These are phyloP conservation scores for Yamadazyma songkhlaensis DNA, from an alignment of 1,139 yeast genomes.

Conservation along the genomic window DNA sequence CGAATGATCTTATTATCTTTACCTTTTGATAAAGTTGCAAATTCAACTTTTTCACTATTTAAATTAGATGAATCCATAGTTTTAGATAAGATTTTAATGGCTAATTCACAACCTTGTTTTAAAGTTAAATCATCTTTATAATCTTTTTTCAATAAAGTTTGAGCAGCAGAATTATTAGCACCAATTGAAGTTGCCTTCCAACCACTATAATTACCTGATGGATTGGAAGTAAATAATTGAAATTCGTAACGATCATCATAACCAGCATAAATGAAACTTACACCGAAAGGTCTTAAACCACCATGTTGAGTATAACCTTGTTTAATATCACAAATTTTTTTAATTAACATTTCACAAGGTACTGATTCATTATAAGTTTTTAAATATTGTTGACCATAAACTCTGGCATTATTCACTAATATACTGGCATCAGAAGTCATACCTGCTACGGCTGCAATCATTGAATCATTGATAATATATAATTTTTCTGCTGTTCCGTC, in stretches of 20 bases:
- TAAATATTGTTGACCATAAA: slow-evolving; percentile 78
- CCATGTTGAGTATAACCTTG: slow-evolving; percentile 99
- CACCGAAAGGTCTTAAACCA: slow-evolving; percentile 98
- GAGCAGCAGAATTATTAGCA: slow-evolving; percentile 94
- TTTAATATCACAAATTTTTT: slow-evolving; percentile 86
- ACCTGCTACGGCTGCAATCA: slow-evolving; percentile 96
- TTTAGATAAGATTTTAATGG: slow-evolving; percentile 87
- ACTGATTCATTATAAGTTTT: slow-evolving; percentile 87
- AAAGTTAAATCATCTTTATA: slow-evolving; percentile 79
- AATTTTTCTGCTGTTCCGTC: slow-evolving; percentile 93
- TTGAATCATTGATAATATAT: slow-evolving; percentile 76
- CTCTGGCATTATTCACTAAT: slow-evolving; percentile 83
- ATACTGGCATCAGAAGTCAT: slow-evolving; percentile 97
- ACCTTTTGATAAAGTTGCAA: slow-evolving; percentile 66
- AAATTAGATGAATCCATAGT: slow-evolving; percentile 89
- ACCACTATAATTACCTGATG: slow-evolving; percentile 96
- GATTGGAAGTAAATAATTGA: slow-evolving; percentile 93
- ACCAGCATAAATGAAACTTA: slow-evolving; percentile 93
- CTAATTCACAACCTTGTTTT: slow-evolving; percentile 81
- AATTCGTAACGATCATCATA: slow-evolving; percentile 86
- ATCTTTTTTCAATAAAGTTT: slow-evolving; percentile 91
- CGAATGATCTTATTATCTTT: slow-evolving; percentile 56
- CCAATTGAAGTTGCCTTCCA: slow-evolving; percentile 99
- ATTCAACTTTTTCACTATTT: slow-evolving; percentile 84
- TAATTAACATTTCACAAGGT: slow-evolving; percentile 87